These are phyloP conservation scores for Quercus agrifolia DNA, from an alignment of 306 rosid genomes.

Conservation along the genomic window DNA sequence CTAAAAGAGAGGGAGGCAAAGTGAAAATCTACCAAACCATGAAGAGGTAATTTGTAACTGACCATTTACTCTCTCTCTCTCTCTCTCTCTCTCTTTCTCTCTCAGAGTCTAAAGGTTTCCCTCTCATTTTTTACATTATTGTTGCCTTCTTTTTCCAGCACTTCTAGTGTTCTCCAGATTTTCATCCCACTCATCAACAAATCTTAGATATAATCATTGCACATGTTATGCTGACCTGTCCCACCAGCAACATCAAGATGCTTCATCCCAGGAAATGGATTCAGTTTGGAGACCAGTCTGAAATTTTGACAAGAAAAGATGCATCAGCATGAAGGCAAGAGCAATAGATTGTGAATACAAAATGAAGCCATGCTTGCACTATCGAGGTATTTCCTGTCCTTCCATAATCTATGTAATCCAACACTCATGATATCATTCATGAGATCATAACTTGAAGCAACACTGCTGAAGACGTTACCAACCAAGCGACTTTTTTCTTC, in stretches of 20 bases:
- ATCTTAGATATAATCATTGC: conserved; percentile 5
- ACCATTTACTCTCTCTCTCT: background rate
- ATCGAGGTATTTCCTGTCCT: conserved; percentile 60
- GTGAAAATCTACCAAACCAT: no score
- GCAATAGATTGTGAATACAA: background rate
- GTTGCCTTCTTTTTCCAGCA: background rate
- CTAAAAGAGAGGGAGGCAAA: no score
- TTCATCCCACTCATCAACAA: conserved; percentile 8
- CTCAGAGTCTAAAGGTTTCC: background rate
- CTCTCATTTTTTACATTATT: background rate
- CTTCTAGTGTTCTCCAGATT: conserved; percentile 4
- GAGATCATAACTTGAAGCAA: conserved; percentile 78
- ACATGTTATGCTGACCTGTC: conserved; percentile 53
- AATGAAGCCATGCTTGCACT: background rate
- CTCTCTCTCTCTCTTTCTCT: background rate
- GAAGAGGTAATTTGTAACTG: no score
- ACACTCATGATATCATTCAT: conserved; percentile 97
- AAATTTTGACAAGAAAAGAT: conserved; percentile 21
- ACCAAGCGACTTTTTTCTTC: conserved; percentile 85
- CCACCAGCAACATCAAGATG: conserved; percentile 99
- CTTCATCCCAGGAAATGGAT: conserved; percentile 95
- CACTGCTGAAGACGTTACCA: conserved; percentile 82
- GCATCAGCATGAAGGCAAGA: conserved; percentile 12
- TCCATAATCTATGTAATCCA: conserved; percentile 96
- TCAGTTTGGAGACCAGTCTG: conserved; percentile 82